Evolutionary conservation across 73 alveolate species (phyloP), one percentile per base, ranked within the genome.

Genomic region (Blepharisma japonicum): DNA sequence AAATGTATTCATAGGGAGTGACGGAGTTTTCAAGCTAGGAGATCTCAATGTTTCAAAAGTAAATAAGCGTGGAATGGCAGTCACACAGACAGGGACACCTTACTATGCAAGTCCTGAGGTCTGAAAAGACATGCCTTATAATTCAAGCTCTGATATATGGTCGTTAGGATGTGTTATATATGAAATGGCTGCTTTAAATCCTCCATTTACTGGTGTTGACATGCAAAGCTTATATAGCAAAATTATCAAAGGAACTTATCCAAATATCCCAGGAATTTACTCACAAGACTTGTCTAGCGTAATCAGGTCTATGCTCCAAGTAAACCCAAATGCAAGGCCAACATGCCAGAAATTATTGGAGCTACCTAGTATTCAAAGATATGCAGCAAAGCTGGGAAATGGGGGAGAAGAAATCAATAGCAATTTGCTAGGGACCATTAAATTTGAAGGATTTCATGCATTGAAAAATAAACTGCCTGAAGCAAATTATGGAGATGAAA

Each of bases 1-100:
- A 7, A 91, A 91, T 82, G 83, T 91, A 14, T 91, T 91, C 80
- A 77, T 91, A 47, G 83, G 87, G 27, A 81, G 85, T 71, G 97
- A 91, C 82, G 97, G 96, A 4, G 78, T 91, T 50, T 86, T 90
- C 51, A 91, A 89, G 84, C 79, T 83, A 9, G 90, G 90, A 5
- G 90, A 86, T 68, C 46, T 82, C 47, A 85, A 85, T 66, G 92
- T 85, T 6, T 81, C 89, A 4, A 85, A 82, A 55, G 92, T 85
- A 6, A 79, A 86, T n/a, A 86, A 86, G 80, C 55, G 68, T 14
- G 93, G 90, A 11, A 72, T 76, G 56, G 90, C 80, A 51, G 56
- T 81, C 68, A 68, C 91, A 54, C 68, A 91, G 81, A 80, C 92
- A 27, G 92, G 92, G 45, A 86, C 92, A 9, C 92, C 92, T 21